Conservation (phyloP, 805 yeast genomes). For the Saccharomyces eubayanus region DNA sequence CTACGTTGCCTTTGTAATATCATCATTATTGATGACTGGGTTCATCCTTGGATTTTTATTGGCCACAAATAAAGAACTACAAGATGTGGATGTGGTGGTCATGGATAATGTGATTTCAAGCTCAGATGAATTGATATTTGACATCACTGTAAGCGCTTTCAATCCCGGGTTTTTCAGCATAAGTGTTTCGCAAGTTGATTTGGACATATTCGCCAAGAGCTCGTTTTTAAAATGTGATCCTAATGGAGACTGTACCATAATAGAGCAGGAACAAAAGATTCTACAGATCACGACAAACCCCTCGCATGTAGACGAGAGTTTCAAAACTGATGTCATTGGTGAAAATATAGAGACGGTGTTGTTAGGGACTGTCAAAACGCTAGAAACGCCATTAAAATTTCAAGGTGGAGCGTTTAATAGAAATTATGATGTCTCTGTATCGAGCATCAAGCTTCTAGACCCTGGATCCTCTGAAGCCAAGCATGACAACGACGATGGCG, state of each 20-base stretch:
- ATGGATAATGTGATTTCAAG: conserved; percentile 68
- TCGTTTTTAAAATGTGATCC: conserved; percentile 32
- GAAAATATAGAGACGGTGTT: conserved; percentile 52
- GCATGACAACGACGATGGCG: neutral
- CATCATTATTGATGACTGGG: conserved; percentile 57
- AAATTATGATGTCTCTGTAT: conserved; percentile 48
- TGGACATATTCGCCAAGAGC: conserved; percentile 80
- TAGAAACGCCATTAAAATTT: conserved; percentile 69
- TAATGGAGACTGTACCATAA: neutral
- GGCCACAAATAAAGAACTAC: conserved; percentile 79
- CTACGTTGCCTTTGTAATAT: conserved; percentile 30
- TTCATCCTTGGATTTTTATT: conserved; percentile 75
- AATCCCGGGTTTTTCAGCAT: conserved; percentile 82
- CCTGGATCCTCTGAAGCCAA: conserved; percentile 48
- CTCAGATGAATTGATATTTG: conserved; percentile 77
- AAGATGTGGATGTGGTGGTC: conserved; percentile 51
- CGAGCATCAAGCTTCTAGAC: conserved; percentile 60
- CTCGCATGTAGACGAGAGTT: neutral
- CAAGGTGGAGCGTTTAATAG: conserved; percentile 70
- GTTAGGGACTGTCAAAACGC: conserved; percentile 55
- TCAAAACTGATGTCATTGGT: conserved; percentile 4
- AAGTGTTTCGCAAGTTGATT: conserved; percentile 51
- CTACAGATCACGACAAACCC: neutral
- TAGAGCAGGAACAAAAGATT: neutral
- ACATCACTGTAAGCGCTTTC: conserved; percentile 65